A percentile compares a stretch with the other conserved stretches of the same genome.
phyloP scores from a whole-genome alignment of 106 monocot genomes.

The Cymbidium sinense region DNA sequence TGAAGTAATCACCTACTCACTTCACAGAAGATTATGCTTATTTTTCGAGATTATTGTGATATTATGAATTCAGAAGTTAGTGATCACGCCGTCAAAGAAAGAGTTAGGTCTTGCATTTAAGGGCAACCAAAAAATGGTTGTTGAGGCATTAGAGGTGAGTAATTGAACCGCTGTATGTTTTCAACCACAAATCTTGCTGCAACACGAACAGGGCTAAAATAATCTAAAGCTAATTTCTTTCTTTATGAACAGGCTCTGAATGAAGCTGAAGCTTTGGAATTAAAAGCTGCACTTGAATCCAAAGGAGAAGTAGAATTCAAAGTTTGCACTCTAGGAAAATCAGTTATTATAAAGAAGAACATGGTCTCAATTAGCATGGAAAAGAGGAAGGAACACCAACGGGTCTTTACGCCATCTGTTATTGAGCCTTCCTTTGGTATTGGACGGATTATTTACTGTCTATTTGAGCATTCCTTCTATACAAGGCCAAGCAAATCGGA shows the following conservation, averaged over 20 bases:
- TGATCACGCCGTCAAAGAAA: conserved; percentile 90
- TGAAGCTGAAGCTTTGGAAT: conserved; percentile 65
- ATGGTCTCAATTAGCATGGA: conserved; percentile 86
- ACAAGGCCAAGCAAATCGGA: conserved; percentile 63
- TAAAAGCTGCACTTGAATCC: conserved; percentile 75
- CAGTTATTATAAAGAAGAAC: conserved; percentile 62
- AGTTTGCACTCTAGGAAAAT: conserved; percentile 79
- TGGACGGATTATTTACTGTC: conserved; percentile 91
- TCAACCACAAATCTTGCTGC: background rate
- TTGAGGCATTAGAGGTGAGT: conserved; percentile 80
- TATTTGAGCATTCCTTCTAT: conserved; percentile 92
- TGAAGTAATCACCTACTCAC: background rate
- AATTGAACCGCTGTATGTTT: background rate
- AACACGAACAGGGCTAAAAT: background rate
- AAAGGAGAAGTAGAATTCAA: conserved; percentile 73
- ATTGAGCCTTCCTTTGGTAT: conserved; percentile 99
- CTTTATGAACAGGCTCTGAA: conserved; percentile 52
- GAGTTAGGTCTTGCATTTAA: conserved; percentile 95
- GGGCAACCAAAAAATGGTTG: conserved; percentile 81
- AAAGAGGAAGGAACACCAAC: conserved; percentile 91
- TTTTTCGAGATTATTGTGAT: background rate
- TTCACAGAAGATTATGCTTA: background rate
- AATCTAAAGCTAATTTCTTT: background rate
- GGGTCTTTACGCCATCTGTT: conserved; percentile 92
- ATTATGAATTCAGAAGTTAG: conserved; percentile 54